These are phyloP conservation scores for Stachybotrys chlorohalonatus DNA, from an alignment of 2,329 filamentous ascomycete genomes.

Conservation along the genomic window DNA sequence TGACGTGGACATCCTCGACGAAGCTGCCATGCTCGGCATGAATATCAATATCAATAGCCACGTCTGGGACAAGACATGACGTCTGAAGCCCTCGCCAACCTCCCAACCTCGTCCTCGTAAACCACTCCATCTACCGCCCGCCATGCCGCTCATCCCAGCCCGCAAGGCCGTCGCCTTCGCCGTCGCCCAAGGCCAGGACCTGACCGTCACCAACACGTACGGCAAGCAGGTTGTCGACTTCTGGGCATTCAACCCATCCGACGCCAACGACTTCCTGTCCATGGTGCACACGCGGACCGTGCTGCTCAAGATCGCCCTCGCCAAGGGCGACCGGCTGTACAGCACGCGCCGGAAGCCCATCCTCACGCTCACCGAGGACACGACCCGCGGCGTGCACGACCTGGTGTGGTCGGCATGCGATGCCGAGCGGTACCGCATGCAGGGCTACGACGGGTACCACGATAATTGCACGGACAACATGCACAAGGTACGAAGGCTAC, in stretches of 20 bases:
- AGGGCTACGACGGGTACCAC: constrained; percentile 26
- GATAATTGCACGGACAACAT: constrained; percentile 31
- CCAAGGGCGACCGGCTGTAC: constrained; percentile 22
- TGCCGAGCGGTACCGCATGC: constrained; percentile 24
- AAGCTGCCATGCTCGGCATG: too few relatives aligned
- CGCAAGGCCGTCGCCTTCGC: constrained; percentile 29
- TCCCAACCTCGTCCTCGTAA: too few relatives aligned
- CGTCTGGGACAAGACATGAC: too few relatives aligned
- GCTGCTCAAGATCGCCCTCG: constrained; percentile 16
- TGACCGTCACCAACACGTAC: constrained; percentile 36
- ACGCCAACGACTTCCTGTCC: constrained; percentile 22
- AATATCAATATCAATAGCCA: too few relatives aligned
- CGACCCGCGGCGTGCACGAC: constrained; percentile 27
- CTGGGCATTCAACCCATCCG: constrained; percentile 32
- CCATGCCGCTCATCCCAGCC: constrained; percentile 24
- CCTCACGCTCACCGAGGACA: constrained; percentile 25
- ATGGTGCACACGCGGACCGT: constrained; percentile 28
- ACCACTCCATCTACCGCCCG: neutral
- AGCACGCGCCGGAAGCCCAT: constrained; percentile 25
- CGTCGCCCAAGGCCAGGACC: constrained; percentile 24
- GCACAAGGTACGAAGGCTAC: constrained; percentile 10
- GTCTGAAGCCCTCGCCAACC: too few relatives aligned
- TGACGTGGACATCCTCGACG: too few relatives aligned
- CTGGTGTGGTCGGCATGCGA: constrained; percentile 31
- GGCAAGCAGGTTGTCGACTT: constrained; percentile 42